A percentile compares a stretch with the other conserved stretches of the same genome.
Conservation (phyloP, 2,329 filamentous ascomycete species). For the Xylaria sp. region DNA sequence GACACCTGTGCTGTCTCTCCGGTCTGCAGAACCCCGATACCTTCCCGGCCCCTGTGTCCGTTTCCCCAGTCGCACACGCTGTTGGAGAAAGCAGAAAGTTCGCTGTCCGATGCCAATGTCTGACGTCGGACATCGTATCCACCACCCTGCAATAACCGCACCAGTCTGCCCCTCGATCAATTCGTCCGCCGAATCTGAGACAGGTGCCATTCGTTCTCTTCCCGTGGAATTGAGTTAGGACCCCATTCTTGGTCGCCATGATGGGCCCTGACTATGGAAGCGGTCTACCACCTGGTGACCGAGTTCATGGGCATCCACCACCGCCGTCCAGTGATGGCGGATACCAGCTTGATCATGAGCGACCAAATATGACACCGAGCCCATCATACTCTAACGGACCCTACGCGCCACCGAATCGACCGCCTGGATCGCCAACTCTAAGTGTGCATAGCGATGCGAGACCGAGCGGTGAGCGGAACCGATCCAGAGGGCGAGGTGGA, state of each 20-base stretch:
- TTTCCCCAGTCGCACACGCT: conserved; percentile 28
- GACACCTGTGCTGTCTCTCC: not conserved
- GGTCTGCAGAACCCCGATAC: conserved; percentile 16
- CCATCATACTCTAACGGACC: conserved; percentile 37
- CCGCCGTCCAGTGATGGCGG: conserved; percentile 30
- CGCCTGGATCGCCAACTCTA: conserved; percentile 42
- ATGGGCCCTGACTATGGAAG: conserved; percentile 41
- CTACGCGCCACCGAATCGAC: conserved; percentile 34
- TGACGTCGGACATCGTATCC: conserved; percentile 35
- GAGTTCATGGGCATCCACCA: conserved; percentile 35
- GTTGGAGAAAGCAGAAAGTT: conserved; percentile 21
- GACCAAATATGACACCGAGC: conserved; percentile 38
- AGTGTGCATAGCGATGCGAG: conserved; percentile 48
- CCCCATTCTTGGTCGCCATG: conserved; percentile 34
- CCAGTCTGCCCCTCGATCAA: conserved; percentile 27
- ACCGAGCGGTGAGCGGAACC: conserved; percentile 60
- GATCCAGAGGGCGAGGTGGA: conserved; percentile 57
- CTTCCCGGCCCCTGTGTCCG: conserved; percentile 24
- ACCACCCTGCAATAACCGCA: conserved; percentile 25
- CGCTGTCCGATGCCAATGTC: conserved; percentile 34
- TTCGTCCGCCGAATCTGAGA: conserved; percentile 10
- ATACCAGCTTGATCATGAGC: conserved; percentile 39
- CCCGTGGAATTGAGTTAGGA: conserved; percentile 18
- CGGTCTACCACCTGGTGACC: conserved; percentile 39
- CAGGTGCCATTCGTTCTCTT: conserved; percentile 14